These are phyloP conservation scores for Solanum sejunctum DNA, from an alignment of 257 asterid species.

Conservation along the genomic window DNA sequence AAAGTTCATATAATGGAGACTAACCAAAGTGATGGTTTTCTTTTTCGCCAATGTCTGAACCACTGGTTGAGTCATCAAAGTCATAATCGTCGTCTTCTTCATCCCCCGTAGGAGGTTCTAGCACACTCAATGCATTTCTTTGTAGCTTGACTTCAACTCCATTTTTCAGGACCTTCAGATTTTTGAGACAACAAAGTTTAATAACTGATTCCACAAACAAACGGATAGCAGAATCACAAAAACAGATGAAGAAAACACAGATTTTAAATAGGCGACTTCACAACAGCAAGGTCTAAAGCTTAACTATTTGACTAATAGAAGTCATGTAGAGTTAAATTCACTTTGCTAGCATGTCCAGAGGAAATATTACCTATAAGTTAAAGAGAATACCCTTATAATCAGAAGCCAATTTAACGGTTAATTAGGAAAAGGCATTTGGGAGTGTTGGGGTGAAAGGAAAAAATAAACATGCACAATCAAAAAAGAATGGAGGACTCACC, in stretches of 20 bases:
- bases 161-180: slow-evolving; percentile 66
- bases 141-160: slow-evolving; percentile 96
- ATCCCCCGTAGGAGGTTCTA: slow-evolving; percentile 88
- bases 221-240: background rate
- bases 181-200: background rate
- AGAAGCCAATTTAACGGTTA: background rate
- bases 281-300: background rate
- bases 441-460: background rate
- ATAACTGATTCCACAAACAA: background rate
- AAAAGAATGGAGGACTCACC: slow-evolving; percentile 28
- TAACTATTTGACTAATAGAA: background rate
- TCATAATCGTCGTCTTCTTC: slow-evolving; percentile 66
- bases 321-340: background rate
- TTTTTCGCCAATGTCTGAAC: slow-evolving; percentile 63
- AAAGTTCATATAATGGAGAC: slow-evolving; percentile 11
- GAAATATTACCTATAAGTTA: background rate
- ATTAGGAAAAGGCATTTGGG: background rate
- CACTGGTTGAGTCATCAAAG: slow-evolving; percentile 69
- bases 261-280: background rate
- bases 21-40: slow-evolving; percentile 47
- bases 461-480: background rate
- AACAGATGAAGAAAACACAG: background rate
- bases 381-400: background rate
- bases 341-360: background rate
- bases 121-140: slow-evolving; percentile 83